Conservation (phyloP, 306 rosid genomes). For the Acacia melanoxylon region DNA sequence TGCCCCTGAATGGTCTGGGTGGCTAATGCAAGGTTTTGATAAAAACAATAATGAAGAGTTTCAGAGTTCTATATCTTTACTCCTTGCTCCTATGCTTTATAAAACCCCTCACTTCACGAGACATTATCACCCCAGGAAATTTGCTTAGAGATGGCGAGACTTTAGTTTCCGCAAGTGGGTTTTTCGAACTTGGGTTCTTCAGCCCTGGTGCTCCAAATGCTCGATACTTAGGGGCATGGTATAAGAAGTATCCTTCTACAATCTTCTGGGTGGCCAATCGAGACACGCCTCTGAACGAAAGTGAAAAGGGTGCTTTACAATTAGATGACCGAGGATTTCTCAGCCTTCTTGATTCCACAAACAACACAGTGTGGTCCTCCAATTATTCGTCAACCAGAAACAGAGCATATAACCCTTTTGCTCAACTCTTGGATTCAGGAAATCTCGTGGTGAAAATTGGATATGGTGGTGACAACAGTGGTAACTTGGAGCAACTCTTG, state of each 20-base stretch:
- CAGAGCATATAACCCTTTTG: slow-evolving; percentile 14
- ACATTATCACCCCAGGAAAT: not conserved
- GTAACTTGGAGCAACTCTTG: not conserved
- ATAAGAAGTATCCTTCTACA: slow-evolving; percentile 26
- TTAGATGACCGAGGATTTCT: slow-evolving; percentile 28
- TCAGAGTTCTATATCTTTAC: not conserved
- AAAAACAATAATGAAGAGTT: not conserved
- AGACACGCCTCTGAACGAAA: not conserved
- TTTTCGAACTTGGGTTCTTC: slow-evolving; percentile 36
- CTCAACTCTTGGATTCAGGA: slow-evolving; percentile 25
- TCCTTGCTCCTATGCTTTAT: not conserved
- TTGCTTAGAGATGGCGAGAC: slow-evolving; percentile 26
- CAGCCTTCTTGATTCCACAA: slow-evolving; percentile 27
- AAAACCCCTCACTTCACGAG: not conserved
- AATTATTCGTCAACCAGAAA: slow-evolving; percentile 16
- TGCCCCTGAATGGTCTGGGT: not conserved
- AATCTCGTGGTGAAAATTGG: slow-evolving; percentile 30
- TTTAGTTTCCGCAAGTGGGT: slow-evolving; percentile 22
- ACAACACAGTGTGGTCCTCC: slow-evolving; percentile 25
- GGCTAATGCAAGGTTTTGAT: not conserved
- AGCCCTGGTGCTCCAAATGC: slow-evolving; percentile 18
- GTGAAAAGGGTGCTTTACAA: not conserved
- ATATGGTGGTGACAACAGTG: not conserved
- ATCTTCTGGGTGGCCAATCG: slow-evolving; percentile 38
- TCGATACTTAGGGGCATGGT: slow-evolving; percentile 38